Base-by-base conservation (phyloP, 2,329 filamentous ascomycete species). In the Aspergillus neoniger region DNA sequence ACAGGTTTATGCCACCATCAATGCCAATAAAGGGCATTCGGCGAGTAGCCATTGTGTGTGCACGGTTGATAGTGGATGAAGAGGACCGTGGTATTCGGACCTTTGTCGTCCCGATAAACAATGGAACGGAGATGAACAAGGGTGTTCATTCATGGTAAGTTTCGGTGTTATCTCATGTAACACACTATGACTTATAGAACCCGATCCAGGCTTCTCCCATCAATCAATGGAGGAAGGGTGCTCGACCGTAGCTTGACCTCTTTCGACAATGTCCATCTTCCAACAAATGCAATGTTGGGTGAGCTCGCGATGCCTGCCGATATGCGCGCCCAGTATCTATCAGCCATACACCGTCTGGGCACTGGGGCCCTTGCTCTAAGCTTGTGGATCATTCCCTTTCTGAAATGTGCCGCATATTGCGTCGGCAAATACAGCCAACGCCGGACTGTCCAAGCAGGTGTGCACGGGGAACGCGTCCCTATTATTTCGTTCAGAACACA, bases 401-500 rank as follows among this genome's bases (percentile, higher is more conserved):
- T 49, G 44, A 49, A 28, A 1, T 15, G 23, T 7, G 44, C 44
- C 15, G 9, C 23, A 8, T 49, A 49, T 12, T 23, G 23, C 15
- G 44, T 30, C 25, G 44, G 44, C 8, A 15, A 15, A 44, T 44
- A 44, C 41, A 44, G 41, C 14, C 41, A 21, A 8, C 41, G 7
- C 38, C 65, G 48, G 38, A 61, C 12, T 9, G 49, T 62, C 1
- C 32, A 36, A 36, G 15, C 14, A 4, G 58, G 52, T 2, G 21
- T 21, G 4, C 36, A 55, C 3, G 39, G 43, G 3, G 54, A 59
- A n/a, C 59, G 57, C 5, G 54, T 59, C 23, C 59, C 69, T 0
- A 62, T 72, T 9, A 66, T 72, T 3, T 39, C 52, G 0, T 69
- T 72, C 48, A 64, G 69, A 9, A 71, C 69, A 1, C 69, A 72